Percentiles rank a stretch among this genome's conserved stretches.
Conservation (phyloP, 225 moss, liverwort and hornwort species). For the Physcomitrium patens region DNA sequence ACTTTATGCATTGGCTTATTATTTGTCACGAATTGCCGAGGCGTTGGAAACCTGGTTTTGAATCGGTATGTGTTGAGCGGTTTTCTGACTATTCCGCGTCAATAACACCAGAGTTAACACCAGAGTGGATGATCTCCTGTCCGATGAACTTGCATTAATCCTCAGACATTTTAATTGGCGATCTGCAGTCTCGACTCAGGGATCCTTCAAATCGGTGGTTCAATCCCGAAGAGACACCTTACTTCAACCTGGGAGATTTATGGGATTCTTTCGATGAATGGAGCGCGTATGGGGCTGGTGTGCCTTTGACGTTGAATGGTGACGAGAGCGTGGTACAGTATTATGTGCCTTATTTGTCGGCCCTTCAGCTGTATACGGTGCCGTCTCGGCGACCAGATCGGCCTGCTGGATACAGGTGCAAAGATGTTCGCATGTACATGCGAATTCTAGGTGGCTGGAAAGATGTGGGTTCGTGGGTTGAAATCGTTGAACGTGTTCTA, state of each 20-base stretch:
- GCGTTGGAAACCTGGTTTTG: too few species aligned
- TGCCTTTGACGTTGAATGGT: conserved; percentile 46
- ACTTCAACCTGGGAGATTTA: conserved; percentile 50
- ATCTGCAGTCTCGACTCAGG: conserved; percentile 42
- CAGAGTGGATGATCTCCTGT: too few species aligned
- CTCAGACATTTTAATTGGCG: conserved; percentile 15
- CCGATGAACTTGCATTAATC: neutral
- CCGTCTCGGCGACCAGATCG: conserved; percentile 32
- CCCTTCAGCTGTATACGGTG: conserved; percentile 48
- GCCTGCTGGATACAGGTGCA: conserved; percentile 43
- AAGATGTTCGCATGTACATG: neutral
- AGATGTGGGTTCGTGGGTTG: neutral
- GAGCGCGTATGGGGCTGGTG: conserved; percentile 72
- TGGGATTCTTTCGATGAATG: conserved; percentile 68
- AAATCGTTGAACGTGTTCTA: neutral
- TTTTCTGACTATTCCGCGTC: too few species aligned
- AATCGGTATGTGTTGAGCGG: too few species aligned
- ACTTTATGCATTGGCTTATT: too few species aligned
- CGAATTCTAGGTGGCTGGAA: conserved; percentile 3
- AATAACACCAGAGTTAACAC: too few species aligned
- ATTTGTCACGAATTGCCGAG: too few species aligned
- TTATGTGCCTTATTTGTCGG: conserved; percentile 65
- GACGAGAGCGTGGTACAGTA: conserved; percentile 60
- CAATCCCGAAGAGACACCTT: conserved; percentile 48
- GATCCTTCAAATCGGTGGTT: conserved; percentile 37